Evolutionary conservation across 208 protist genomes (phyloP), one percentile per base, ranked within the genome.

Genomic region (Leishmania mexicana): DNA sequence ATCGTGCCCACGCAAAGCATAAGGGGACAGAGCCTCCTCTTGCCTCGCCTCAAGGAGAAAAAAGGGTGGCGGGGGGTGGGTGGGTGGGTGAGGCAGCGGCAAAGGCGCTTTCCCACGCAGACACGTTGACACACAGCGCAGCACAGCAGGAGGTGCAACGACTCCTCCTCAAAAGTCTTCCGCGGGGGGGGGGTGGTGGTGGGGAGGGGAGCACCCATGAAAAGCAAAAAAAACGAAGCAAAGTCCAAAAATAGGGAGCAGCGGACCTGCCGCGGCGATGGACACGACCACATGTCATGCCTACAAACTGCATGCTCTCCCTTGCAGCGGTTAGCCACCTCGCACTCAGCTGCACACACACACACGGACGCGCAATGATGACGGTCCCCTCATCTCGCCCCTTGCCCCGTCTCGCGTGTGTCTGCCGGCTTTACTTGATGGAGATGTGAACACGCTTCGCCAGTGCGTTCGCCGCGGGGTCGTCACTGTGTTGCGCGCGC

Each of bases 391-490:
- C 67, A 72, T 74, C 24, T 74, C 75, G 8, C 13, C 60, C 60
- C 38, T 21, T 42, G 45, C 68, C 13, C 15, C 13, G 31, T 19
- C 57, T 35, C 38, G 7, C 54, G 8, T 67, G 42, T 49, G 24
- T 54, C 5, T 70, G 58, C 21, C 53, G 17, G 40, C n/a, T 75
- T 75, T 67, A 87, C 40, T 68, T 81, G 35, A 80, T 67, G 3
- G 80, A 79, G 31, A 88, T 54, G 35, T 31, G 78, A 17, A 88
- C 80, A 78, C 82, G 81, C 78, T 88, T 88, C 51, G 62, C 81
- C 31, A 84, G 83, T 7, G 75, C 57, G 40, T 58, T 81, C 31
- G 65, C 65, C 72, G 58, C 54, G 47, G 35, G 62, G 72, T 85
- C 84, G 42, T 84, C 78, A 42, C 76, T 83, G 73, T 85, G 62